phyloP scores from a whole-genome alignment of 768 basidiomycete species.

The Amanita subjunquillea region DNA sequence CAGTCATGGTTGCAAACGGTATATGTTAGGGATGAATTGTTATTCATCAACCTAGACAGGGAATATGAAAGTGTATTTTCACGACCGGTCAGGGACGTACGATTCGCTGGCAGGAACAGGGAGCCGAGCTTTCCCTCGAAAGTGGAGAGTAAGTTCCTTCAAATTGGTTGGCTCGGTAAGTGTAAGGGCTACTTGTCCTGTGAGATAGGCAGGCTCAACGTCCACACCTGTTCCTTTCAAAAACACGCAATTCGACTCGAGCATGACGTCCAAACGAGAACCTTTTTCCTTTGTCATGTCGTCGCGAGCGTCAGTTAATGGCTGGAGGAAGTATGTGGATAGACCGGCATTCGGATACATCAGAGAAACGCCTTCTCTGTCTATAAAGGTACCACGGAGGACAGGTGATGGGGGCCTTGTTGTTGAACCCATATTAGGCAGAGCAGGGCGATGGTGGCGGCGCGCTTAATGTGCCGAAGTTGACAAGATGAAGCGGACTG shows the following conservation, averaged over 20 bases:
- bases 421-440: background rate
- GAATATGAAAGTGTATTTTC: conserved; percentile 1
- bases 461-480: background rate
- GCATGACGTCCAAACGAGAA: conserved; percentile 63
- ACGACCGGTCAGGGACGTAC: conserved; percentile 20
- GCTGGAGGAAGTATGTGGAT: background rate
- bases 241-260: conserved; percentile 59
- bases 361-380: background rate
- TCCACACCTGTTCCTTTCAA: conserved; percentile 77
- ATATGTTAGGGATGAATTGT: conserved; percentile 40
- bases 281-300: conserved; percentile 37
- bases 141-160: conserved; percentile 76
- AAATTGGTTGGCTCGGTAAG: conserved; percentile 76
- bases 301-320: conserved; percentile 6
- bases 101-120: conserved; percentile 47
- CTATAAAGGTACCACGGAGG: background rate
- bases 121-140: conserved; percentile 73
- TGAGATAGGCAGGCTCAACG: conserved; percentile 72
- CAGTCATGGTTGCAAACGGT: conserved; percentile 77
- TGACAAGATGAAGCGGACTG: background rate
- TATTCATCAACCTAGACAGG: conserved; percentile 28
- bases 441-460: background rate
- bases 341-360: conserved; percentile 1
- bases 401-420: conserved; percentile 3
- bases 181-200: conserved; percentile 72